phyloP scores from a whole-genome alignment of 306 rosid genomes.

The Hippophae gyantsensis region DNA sequence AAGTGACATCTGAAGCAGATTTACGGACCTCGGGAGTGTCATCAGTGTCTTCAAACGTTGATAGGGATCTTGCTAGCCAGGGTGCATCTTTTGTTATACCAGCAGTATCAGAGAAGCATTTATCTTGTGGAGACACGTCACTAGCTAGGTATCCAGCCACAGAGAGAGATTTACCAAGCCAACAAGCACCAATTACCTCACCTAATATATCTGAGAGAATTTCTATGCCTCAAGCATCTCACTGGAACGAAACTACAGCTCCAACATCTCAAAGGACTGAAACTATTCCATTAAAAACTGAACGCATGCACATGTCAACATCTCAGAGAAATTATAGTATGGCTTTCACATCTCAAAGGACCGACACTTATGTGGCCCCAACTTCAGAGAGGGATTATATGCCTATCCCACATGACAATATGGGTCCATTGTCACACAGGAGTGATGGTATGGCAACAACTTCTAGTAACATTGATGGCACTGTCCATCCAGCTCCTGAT shows the following conservation, averaged over 20 bases:
- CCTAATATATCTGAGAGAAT: conserved; percentile 35
- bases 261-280: conserved; percentile 34
- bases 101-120: conserved; percentile 27
- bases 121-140: conserved; percentile 33
- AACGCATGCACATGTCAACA: conserved; percentile 20
- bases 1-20: conserved; percentile 27
- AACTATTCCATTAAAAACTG: conserved; percentile 26
- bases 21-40: conserved; percentile 26
- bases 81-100: conserved; percentile 28
- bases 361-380: conserved; percentile 19
- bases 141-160: conserved; percentile 27
- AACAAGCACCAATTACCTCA: conserved; percentile 20
- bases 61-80: conserved; percentile 28
- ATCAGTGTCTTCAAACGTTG: conserved; percentile 32
- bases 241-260: conserved; percentile 31
- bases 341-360: conserved; percentile 21
- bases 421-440: conserved; percentile 15
- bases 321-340: conserved; percentile 23
- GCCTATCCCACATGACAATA: conserved; percentile 25
- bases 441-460: conserved; percentile 12
- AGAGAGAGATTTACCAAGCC: conserved; percentile 30
- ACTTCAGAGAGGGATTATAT: conserved; percentile 26
- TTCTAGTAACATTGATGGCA: conserved; percentile 17
- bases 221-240: conserved; percentile 28
- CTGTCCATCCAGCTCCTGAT: conserved; percentile 19